Evolutionary conservation across 805 yeast genomes (phyloP).

Genomic region (Blastobotrys terrestris): DNA sequence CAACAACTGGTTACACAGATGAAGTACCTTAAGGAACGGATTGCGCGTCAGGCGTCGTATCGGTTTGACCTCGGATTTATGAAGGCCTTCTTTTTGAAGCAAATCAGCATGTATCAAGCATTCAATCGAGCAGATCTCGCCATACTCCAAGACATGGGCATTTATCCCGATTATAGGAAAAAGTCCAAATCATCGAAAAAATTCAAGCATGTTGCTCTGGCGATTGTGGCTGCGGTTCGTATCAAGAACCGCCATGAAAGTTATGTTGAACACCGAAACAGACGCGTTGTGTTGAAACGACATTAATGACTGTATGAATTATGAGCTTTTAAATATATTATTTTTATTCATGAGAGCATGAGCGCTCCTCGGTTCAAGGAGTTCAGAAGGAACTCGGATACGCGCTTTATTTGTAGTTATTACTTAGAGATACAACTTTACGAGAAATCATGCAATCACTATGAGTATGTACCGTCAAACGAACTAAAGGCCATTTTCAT

Average conservation of each 20-base stretch:
- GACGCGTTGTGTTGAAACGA: not conserved
- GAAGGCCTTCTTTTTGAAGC: slow-evolving; percentile 27
- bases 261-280: slow-evolving; percentile 7
- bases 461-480: no score
- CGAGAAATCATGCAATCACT: no score
- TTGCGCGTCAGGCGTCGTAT: slow-evolving; percentile 17
- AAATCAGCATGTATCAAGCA: slow-evolving; percentile 27
- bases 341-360: no score
- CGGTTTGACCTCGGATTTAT: slow-evolving; percentile 29
- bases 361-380: no score
- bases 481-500: no score
- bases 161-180: slow-evolving; percentile 23
- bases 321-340: not conserved
- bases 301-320: not conserved
- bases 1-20: slow-evolving; percentile 18
- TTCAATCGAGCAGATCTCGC: slow-evolving; percentile 25
- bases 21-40: slow-evolving; percentile 17
- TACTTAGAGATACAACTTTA: no score
- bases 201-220: slow-evolving; percentile 23
- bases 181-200: slow-evolving; percentile 10
- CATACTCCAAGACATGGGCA: slow-evolving; percentile 26
- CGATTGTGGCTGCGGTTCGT: slow-evolving; percentile 28
- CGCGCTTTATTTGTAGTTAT: no score
- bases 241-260: slow-evolving; percentile 22
- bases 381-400: no score